Evolutionary conservation across 1,284 basidiomycete genomes (phyloP).

Genomic region (Puccinia triticina): DNA sequence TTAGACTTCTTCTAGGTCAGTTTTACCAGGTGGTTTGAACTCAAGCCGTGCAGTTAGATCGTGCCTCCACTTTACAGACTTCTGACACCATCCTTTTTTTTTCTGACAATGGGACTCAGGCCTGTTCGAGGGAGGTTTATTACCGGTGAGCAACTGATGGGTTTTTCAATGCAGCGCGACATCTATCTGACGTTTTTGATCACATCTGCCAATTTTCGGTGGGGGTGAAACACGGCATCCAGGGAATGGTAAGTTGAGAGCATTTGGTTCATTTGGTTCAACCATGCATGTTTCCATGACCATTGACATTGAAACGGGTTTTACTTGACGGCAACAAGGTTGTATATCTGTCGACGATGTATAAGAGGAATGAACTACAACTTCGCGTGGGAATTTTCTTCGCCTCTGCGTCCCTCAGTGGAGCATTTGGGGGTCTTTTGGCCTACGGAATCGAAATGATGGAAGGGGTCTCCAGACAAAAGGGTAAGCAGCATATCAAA

Average conservation of each 20-base stretch:
- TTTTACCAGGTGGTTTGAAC: neutral
- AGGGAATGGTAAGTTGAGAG: conserved; percentile 39
- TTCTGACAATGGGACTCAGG: conserved; percentile 3
- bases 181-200: neutral
- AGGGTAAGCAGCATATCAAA: conserved; percentile 32
- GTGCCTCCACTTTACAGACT: neutral
- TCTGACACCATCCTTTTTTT: neutral
- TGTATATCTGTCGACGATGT: conserved; percentile 42
- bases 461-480: conserved; percentile 42
- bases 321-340: neutral
- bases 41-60: neutral
- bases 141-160: conserved; percentile 12
- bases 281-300: neutral
- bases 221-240: neutral
- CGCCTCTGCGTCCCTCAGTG: conserved; percentile 38
- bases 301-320: neutral
- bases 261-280: neutral
- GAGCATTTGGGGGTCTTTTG: conserved; percentile 52
- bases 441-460: conserved; percentile 51
- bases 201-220: neutral
- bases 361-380: conserved; percentile 46
- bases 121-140: conserved; percentile 45
- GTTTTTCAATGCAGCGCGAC: neutral
- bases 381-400: conserved; percentile 43
- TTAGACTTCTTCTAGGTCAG: conserved; percentile 44